Evolutionary conservation across 2,329 filamentous ascomycete genomes (phyloP).

Genomic region (Calonectria crousiana): DNA sequence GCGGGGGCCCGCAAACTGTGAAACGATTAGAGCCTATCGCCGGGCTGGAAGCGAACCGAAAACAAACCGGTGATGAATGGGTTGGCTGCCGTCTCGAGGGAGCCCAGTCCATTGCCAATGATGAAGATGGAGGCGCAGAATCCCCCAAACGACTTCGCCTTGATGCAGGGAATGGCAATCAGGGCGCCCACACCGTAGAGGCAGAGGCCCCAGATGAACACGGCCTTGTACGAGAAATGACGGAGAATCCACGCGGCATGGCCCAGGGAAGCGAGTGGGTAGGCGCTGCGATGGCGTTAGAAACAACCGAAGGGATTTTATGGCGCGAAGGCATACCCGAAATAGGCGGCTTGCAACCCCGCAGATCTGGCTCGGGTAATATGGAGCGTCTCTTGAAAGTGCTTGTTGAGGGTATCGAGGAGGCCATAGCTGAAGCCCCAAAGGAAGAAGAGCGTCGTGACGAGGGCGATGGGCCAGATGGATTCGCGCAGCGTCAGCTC

Average conservation of each 20-base stretch:
- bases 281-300: constrained; percentile 58
- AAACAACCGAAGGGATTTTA: constrained; percentile 38
- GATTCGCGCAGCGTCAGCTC: constrained; percentile 76
- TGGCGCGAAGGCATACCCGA: constrained; percentile 60
- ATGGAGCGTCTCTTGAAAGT: constrained; percentile 61
- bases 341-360: constrained; percentile 65
- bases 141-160: constrained; percentile 75
- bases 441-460: constrained; percentile 60
- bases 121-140: constrained; percentile 82
- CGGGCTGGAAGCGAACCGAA: background rate
- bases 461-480: constrained; percentile 72
- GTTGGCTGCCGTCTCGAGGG: constrained; percentile 83
- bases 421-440: constrained; percentile 62
- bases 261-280: constrained; percentile 77
- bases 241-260: constrained; percentile 73
- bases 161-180: constrained; percentile 67
- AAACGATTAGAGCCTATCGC: background rate
- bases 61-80: constrained; percentile 72
- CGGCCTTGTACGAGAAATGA: constrained; percentile 73
- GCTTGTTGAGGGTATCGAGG: constrained; percentile 62
- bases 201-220: constrained; percentile 76
- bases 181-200: constrained; percentile 75
- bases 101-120: constrained; percentile 79
- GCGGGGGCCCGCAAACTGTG: constrained; percentile 68
- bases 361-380: constrained; percentile 59